These are phyloP conservation scores for Polysphondylium violaceum DNA, from an alignment of 78 protist species.

Conservation along the genomic window DNA sequence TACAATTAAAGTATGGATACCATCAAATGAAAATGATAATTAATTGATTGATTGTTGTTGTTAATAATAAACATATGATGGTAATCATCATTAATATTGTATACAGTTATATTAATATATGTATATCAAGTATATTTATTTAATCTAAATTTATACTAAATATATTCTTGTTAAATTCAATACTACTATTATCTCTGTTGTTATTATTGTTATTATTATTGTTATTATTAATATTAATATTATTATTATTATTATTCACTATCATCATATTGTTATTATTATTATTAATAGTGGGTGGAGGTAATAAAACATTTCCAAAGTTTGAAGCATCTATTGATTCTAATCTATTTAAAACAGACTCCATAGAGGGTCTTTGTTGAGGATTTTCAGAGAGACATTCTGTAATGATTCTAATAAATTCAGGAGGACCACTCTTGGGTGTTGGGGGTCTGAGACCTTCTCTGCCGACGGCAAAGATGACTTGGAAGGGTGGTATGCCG, in stretches of 20 bases:
- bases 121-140: background rate
- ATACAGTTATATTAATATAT: background rate
- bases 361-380: constrained; percentile 72
- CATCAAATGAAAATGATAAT: background rate
- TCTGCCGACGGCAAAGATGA: constrained; percentile 81
- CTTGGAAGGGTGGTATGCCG: constrained; percentile 85
- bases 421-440: constrained; percentile 52
- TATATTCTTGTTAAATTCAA: background rate
- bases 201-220: constrained; percentile 3
- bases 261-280: too few species aligned
- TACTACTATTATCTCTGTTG: background rate
- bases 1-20: constrained; percentile 41
- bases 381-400: constrained; percentile 83
- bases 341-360: constrained; percentile 40
- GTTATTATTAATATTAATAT: constrained; percentile 15
- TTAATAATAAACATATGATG: background rate
- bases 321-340: constrained; percentile 40
- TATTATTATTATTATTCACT: background rate
- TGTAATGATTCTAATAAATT: constrained; percentile 26
- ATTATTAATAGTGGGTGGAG: background rate
- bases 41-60: background rate
- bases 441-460: constrained; percentile 80
- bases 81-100: background rate
- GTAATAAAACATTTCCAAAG: background rate
- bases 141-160: background rate